Conservation (phyloP, 305 asterid species). For the Ilex paraguariensis region DNA sequence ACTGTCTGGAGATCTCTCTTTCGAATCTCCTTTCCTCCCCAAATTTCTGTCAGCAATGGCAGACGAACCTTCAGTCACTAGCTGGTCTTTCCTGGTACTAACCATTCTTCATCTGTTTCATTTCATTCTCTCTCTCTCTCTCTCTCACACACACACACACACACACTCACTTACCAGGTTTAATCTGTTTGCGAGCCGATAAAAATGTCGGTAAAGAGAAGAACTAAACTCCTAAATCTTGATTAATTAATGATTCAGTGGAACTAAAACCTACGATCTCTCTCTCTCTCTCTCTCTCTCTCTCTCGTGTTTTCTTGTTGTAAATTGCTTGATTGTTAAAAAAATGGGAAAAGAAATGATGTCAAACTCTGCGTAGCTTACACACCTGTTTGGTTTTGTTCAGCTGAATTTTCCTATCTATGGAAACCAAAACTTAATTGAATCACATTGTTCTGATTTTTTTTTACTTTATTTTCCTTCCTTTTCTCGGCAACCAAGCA, state of each 20-base stretch:
- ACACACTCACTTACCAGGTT: neutral
- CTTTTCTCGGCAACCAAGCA: neutral
- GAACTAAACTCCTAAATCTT: too few relatives aligned
- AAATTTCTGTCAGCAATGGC: conserved; percentile 13
- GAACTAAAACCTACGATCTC: too few relatives aligned
- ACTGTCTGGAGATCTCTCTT: too few relatives aligned
- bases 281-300: too few relatives aligned
- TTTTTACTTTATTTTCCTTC: neutral
- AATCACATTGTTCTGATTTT: neutral
- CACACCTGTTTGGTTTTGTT: neutral
- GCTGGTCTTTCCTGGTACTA: conserved; percentile 31
- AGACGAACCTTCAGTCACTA: conserved; percentile 29
- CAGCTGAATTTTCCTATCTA: neutral
- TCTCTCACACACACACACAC: neutral
- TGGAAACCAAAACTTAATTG: neutral
- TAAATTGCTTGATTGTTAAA: neutral
- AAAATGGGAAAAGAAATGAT: neutral
- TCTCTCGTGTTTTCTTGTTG: too few relatives aligned
- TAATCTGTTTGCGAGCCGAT: neutral
- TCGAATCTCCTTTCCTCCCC: too few relatives aligned
- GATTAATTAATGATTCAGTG: too few relatives aligned
- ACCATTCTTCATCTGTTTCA: too few relatives aligned
- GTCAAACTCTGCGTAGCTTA: neutral
- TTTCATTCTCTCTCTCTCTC: neutral
- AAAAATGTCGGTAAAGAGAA: too few relatives aligned